These are phyloP conservation scores for Xylaria scruposa DNA, from an alignment of 495 filamentous ascomycete genomes.

Conservation along the genomic window DNA sequence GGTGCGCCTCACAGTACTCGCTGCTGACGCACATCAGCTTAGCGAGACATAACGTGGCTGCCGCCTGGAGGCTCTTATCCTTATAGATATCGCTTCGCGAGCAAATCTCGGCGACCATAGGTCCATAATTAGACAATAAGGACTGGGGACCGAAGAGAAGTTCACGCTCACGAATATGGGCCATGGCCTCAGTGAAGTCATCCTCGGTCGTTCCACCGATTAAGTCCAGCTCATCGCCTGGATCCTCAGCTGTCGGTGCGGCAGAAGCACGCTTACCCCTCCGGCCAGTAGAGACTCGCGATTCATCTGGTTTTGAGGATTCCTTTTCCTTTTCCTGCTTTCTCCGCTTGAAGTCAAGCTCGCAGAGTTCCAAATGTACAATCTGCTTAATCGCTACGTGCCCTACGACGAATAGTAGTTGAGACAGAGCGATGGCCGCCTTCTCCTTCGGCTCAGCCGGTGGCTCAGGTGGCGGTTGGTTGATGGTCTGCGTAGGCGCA, in stretches of 20 bases:
- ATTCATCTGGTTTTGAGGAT: constrained; percentile 45
- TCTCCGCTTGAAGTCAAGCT: constrained; percentile 94
- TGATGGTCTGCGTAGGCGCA: constrained; percentile 45
- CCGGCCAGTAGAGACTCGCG: constrained; percentile 43
- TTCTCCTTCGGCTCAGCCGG: constrained; percentile 60
- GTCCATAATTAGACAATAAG: constrained; percentile 86
- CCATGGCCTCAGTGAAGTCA: constrained; percentile 96
- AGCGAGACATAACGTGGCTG: constrained; percentile 93
- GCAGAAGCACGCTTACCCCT: constrained; percentile 57
- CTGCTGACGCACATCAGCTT: constrained; percentile 97
- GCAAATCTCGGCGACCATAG: constrained; percentile 90
- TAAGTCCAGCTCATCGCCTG: constrained; percentile 87
- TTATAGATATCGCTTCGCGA: constrained; percentile 90
- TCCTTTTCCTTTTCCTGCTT: constrained; percentile 95
- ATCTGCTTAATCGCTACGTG: constrained; percentile 99
- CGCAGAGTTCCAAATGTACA: constrained; percentile 97
- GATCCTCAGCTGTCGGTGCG: constrained; percentile 50
- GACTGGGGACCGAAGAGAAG: constrained; percentile 87
- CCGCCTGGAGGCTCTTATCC: constrained; percentile 86
- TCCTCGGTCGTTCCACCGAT: constrained; percentile 98
- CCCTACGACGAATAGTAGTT: constrained; percentile 93
- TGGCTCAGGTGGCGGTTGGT: constrained; percentile 42
- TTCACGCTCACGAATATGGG: constrained; percentile 91
- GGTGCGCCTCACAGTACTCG: constrained; percentile 93
- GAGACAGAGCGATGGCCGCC: constrained; percentile 77